phyloP scores from a whole-genome alignment of 2,329 filamentous ascomycete genomes.

The Pseudogymnoascus sp. region DNA sequence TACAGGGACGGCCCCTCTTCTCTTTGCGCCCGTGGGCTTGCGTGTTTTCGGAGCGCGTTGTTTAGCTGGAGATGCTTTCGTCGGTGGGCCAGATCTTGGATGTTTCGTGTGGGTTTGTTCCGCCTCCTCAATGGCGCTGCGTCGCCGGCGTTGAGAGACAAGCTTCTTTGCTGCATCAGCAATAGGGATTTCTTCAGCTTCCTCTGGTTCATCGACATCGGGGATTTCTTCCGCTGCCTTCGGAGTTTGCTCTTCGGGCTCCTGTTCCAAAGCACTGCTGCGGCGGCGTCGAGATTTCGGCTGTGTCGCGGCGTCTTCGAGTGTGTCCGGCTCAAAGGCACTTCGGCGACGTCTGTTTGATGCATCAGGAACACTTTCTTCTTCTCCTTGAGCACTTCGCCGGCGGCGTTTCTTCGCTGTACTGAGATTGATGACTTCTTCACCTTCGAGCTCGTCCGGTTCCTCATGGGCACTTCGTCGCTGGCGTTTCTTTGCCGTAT shows the following conservation, averaged over 20 bases:
- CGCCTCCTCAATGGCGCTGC: not conserved
- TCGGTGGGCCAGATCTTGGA: not conserved
- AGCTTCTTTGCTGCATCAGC: conserved; percentile 24
- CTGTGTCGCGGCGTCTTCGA: not conserved
- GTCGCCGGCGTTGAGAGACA: not conserved
- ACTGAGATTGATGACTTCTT: not conserved
- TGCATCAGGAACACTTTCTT: not conserved
- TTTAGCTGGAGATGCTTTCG: conserved; percentile 7
- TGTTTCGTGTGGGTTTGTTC: not conserved
- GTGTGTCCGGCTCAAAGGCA: not conserved
- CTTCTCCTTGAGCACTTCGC: not conserved
- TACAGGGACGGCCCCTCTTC: conserved; percentile 40
- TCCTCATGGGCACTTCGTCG: not conserved
- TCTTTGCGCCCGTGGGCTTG: conserved; percentile 20
- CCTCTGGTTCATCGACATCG: conserved; percentile 28
- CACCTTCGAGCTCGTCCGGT: not conserved
- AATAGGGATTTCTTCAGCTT: conserved; percentile 27
- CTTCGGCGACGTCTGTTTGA: conserved; percentile 5
- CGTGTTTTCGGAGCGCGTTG: conserved; percentile 11
- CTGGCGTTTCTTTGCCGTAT: conserved; percentile 5
- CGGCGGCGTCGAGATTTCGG: not conserved
- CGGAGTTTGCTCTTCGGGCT: not conserved
- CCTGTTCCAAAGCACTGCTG: not conserved
- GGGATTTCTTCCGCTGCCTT: conserved; percentile 26
- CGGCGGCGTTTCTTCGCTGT: not conserved